Evolutionary conservation across 345 rosid species (phyloP).

Genomic region (Gossypium mustelinum): DNA sequence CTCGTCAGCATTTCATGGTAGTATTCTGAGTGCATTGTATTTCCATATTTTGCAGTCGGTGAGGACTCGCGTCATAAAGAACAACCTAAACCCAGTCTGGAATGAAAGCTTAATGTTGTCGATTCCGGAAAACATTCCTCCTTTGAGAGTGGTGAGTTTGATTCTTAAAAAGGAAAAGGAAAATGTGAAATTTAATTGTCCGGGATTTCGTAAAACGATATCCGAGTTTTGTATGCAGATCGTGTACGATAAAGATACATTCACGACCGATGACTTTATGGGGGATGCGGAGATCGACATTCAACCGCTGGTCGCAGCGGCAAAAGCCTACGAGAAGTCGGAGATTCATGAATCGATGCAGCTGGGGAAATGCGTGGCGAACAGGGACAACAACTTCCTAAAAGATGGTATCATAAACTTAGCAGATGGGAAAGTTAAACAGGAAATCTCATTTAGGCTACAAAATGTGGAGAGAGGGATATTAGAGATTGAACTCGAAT

Average conservation of each 20-base stretch:
- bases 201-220: not conserved
- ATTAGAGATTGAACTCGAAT: slow-evolving; percentile 85
- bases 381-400: slow-evolving; percentile 61
- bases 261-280: slow-evolving; percentile 86
- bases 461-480: slow-evolving; percentile 88
- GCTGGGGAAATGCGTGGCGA: slow-evolving; percentile 75
- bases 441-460: slow-evolving; percentile 69
- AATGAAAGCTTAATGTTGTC: slow-evolving; percentile 93
- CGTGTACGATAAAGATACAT: slow-evolving; percentile 88
- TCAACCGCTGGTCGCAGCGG: slow-evolving; percentile 75
- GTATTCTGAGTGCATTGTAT: not conserved
- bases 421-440: slow-evolving; percentile 72
- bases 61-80: slow-evolving; percentile 86
- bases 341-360: slow-evolving; percentile 49
- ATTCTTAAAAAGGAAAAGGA: not conserved
- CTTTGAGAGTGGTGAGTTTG: slow-evolving; percentile 74
- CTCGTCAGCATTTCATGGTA: not conserved
- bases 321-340: slow-evolving; percentile 71
- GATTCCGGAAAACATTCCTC: slow-evolving; percentile 86
- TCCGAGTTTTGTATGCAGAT: slow-evolving; percentile 36
- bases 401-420: slow-evolving; percentile 66
- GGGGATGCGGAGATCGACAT: slow-evolving; percentile 97
- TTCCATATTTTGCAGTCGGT: slow-evolving; percentile 53
- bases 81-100: slow-evolving; percentile 96
- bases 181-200: not conserved